A percentile compares a stretch with the other conserved stretches of the same genome.
Evolutionary conservation across 495 filamentous ascomycete species (phyloP).

Genomic region (Schizothecium vesticola): DNA sequence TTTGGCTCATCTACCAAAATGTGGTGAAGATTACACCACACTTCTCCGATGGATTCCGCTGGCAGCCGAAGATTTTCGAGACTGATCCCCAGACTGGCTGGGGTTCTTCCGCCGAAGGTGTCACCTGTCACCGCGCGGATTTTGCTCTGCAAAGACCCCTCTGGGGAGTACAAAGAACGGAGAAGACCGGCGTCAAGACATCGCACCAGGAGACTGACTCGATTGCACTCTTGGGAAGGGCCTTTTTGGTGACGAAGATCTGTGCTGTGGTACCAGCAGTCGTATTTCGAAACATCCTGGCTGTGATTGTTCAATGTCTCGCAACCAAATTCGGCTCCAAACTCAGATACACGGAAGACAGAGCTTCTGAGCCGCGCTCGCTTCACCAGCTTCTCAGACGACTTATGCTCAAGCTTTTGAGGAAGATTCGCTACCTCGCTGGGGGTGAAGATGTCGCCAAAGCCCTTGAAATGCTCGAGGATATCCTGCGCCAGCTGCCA

Average conservation of each 20-base stretch:
- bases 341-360: conserved; percentile 43
- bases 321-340: conserved; percentile 45
- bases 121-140: background rate
- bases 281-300: background rate
- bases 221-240: background rate
- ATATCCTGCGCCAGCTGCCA: background rate
- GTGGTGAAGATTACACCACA: background rate
- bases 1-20: background rate
- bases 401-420: background rate
- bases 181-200: background rate
- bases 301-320: conserved; percentile 4
- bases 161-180: background rate
- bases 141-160: background rate
- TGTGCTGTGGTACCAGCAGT: background rate
- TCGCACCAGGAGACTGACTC: background rate
- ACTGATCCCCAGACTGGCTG: background rate
- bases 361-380: conserved; percentile 46
- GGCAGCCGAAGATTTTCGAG: background rate
- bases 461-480: background rate
- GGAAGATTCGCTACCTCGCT: background rate
- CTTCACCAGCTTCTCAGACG: conserved; percentile 21
- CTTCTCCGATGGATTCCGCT: background rate
- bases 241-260: background rate
- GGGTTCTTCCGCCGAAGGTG: background rate
- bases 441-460: background rate